phyloP scores from a whole-genome alignment of 768 basidiomycete genomes.

The Dioszegia crocea region DNA sequence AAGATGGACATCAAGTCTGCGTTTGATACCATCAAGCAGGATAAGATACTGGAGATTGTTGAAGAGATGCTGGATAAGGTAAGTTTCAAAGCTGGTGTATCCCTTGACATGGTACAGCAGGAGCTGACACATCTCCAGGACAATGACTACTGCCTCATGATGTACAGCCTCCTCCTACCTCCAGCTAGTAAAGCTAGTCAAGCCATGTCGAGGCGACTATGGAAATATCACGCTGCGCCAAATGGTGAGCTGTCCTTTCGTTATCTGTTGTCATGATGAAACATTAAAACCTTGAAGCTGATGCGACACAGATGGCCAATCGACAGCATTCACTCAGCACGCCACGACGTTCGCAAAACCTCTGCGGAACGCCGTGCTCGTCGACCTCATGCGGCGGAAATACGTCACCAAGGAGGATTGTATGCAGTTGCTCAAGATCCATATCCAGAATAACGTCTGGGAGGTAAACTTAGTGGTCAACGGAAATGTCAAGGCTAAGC shows the following conservation, averaged over 20 bases:
- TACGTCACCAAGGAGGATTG: conserved; percentile 58
- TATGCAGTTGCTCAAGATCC: conserved; percentile 73
- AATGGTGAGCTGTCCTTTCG: conserved; percentile 19
- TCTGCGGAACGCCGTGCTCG: conserved; percentile 72
- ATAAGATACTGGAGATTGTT: conserved; percentile 73
- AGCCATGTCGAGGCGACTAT: conserved; percentile 28
- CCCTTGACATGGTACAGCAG: neutral
- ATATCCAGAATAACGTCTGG: conserved; percentile 87
- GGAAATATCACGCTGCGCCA: conserved; percentile 31
- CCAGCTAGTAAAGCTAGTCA: conserved; percentile 56
- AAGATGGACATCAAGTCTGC: conserved; percentile 95
- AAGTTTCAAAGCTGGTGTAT: conserved; percentile 52
- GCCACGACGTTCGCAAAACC: conserved; percentile 65
- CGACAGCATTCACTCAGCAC: conserved; percentile 64
- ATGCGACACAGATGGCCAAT: conserved; percentile 61
- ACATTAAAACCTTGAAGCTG: too few relatives aligned
- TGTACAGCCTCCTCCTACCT: conserved; percentile 63
- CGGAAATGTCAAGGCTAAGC: too few relatives aligned
- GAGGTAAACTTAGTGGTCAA: conserved; percentile 57
- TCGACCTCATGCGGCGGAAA: conserved; percentile 64
- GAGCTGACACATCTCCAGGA: conserved; percentile 3
- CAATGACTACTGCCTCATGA: conserved; percentile 33
- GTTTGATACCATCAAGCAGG: conserved; percentile 93
- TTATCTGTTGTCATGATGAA: too few relatives aligned
- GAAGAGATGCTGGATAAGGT: conserved; percentile 58